These are phyloP conservation scores for Diutina pseudorugosa DNA, from an alignment of 1,139 yeast species.

Conservation along the genomic window DNA sequence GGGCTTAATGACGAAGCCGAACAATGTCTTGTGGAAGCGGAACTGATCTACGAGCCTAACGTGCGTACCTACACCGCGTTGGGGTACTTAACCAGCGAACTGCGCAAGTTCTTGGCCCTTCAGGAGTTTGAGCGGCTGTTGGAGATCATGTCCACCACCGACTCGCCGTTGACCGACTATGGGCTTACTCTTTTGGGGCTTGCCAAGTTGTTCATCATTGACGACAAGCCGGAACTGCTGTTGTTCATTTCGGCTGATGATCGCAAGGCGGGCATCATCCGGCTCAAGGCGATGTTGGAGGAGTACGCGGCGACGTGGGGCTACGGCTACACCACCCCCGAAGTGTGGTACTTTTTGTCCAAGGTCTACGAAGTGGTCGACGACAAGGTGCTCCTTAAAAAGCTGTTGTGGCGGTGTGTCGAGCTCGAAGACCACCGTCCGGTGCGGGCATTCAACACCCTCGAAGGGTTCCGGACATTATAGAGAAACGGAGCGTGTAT, in stretches of 20 bases:
- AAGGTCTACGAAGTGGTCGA: slow-evolving; percentile 51
- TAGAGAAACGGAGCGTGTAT: background rate
- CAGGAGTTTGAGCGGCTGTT: slow-evolving; percentile 61
- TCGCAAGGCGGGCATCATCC: slow-evolving; percentile 49
- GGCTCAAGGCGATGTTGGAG: slow-evolving; percentile 54
- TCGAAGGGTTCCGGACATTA: background rate
- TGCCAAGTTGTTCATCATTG: slow-evolving; percentile 40
- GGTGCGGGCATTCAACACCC: slow-evolving; percentile 26
- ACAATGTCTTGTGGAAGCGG: slow-evolving; percentile 67
- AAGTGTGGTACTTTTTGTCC: slow-evolving; percentile 65
- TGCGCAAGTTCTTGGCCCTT: slow-evolving; percentile 37
- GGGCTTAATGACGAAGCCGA: slow-evolving; percentile 51
- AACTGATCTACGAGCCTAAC: slow-evolving; percentile 29
- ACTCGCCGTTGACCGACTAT: slow-evolving; percentile 25
- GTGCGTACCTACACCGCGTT: slow-evolving; percentile 41
- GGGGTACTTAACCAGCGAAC: slow-evolving; percentile 35
- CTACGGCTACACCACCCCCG: slow-evolving; percentile 47
- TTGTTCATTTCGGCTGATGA: slow-evolving; percentile 38
- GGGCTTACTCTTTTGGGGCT: slow-evolving; percentile 57
- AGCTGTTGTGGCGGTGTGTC: slow-evolving; percentile 54
- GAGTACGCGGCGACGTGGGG: slow-evolving; percentile 32
- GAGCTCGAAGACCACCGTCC: slow-evolving; percentile 59
- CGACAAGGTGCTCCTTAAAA: slow-evolving; percentile 39
- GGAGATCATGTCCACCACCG: slow-evolving; percentile 3
- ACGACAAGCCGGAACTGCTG: slow-evolving; percentile 15